Conservation (phyloP, 2,329 filamentous ascomycete genomes). For the Trichophyton mentagrophytes region DNA sequence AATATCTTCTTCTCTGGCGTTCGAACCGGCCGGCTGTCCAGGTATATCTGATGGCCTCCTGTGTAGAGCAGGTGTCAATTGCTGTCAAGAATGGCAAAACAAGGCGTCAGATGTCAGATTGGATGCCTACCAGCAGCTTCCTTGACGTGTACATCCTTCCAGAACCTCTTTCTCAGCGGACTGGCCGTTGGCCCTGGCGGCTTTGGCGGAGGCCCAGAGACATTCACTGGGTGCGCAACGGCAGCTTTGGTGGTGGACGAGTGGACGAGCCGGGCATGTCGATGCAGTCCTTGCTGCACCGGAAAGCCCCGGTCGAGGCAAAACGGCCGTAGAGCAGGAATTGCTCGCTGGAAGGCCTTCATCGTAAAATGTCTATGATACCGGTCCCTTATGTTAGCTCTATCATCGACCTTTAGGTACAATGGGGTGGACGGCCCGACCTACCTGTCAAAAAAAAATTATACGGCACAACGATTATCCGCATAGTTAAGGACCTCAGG, state of each 20-base stretch:
- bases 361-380: background rate
- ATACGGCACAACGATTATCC: background rate
- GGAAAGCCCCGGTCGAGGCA: background rate
- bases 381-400: background rate
- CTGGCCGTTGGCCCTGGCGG: slow-evolving; percentile 36
- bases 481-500: background rate
- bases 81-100: background rate
- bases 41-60: slow-evolving; percentile 45
- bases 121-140: slow-evolving; percentile 46
- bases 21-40: slow-evolving; percentile 69
- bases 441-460: background rate
- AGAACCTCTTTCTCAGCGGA: slow-evolving; percentile 62
- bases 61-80: background rate
- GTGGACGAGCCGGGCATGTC: slow-evolving; percentile 22
- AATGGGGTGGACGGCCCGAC: no score
- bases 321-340: background rate
- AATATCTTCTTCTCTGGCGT: slow-evolving; percentile 62
- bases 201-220: slow-evolving; percentile 48
- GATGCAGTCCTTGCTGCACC: background rate
- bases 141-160: slow-evolving; percentile 67
- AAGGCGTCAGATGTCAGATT: background rate
- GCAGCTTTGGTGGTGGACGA: slow-evolving; percentile 32
- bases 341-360: background rate
- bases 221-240: slow-evolving; percentile 45
- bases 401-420: no score